Evolutionary conservation across 1,284 basidiomycete genomes (phyloP).

Genomic region (Paramarasmius palmivorus): DNA sequence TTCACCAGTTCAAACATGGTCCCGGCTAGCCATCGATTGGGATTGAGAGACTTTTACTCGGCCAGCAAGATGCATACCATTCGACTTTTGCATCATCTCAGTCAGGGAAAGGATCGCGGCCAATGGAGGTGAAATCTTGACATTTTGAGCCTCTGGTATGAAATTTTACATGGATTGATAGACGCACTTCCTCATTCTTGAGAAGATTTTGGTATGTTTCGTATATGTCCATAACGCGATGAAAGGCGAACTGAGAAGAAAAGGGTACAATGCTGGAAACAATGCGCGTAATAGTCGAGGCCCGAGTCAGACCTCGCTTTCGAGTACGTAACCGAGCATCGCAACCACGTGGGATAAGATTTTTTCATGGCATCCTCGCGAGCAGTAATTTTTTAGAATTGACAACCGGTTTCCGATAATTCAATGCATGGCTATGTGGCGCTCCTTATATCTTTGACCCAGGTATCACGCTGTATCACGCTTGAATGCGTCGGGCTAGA

Average conservation of each 20-base stretch:
- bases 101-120: conserved; percentile 85
- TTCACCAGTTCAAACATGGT: conserved; percentile 92
- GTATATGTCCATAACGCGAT: conserved; percentile 51
- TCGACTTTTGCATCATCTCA: conserved; percentile 73
- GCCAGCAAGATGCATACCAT: conserved; percentile 46
- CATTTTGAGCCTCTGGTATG: conserved; percentile 7
- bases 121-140: conserved; percentile 80
- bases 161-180: conserved; percentile 3
- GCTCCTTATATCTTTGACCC: too few relatives aligned
- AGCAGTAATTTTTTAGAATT: too few relatives aligned
- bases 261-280: too few relatives aligned
- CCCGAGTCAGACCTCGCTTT: too few relatives aligned
- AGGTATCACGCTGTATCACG: too few relatives aligned
- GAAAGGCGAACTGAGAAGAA: not conserved
- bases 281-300: too few relatives aligned
- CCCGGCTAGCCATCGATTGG: conserved; percentile 48
- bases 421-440: too few relatives aligned
- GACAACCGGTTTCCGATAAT: too few relatives aligned
- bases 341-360: conserved; percentile 2
- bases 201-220: conserved; percentile 57
- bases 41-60: not conserved
- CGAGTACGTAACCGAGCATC: not conserved
- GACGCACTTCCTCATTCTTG: conserved; percentile 55
- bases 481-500: too few relatives aligned
- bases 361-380: too few relatives aligned